Conservation (phyloP, 1,284 basidiomycete species). For the Moesziomyces aphidis region DNA sequence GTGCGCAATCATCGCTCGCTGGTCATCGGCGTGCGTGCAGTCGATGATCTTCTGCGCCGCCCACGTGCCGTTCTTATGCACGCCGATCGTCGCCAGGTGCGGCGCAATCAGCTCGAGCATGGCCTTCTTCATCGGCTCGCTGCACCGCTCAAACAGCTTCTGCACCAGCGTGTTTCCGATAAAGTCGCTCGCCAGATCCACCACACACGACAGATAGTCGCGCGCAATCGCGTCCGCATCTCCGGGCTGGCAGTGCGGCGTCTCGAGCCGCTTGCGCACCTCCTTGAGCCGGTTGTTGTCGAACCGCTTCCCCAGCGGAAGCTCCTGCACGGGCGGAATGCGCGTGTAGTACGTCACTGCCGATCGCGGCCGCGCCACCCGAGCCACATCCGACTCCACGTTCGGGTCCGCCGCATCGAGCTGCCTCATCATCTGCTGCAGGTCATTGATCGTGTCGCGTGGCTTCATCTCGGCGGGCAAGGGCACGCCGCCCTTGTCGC, state of each 20-base stretch:
- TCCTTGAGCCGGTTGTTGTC: slow-evolving; percentile 91
- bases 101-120: slow-evolving; percentile 95
- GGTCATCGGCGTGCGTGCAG: slow-evolving; percentile 83
- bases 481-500: slow-evolving; percentile 66
- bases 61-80: slow-evolving; percentile 99
- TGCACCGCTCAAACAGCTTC: slow-evolving; percentile 93
- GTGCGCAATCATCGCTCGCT: slow-evolving; percentile 83
- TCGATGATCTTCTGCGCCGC: slow-evolving; percentile 97
- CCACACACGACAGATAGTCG: slow-evolving; percentile 82
- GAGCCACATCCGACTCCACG: slow-evolving; percentile 28
- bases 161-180: slow-evolving; percentile 98
- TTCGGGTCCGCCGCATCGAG: slow-evolving; percentile 73
- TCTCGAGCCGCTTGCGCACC: slow-evolving; percentile 87
- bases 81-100: slow-evolving; percentile 95
- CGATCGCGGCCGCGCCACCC: slow-evolving; percentile 78
- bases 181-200: slow-evolving; percentile 97
- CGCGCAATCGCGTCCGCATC: slow-evolving; percentile 90
- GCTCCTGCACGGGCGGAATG: slow-evolving; percentile 62
- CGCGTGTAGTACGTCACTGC: slow-evolving; percentile 67
- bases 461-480: slow-evolving; percentile 64
- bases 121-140: slow-evolving; percentile 78
- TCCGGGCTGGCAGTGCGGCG: slow-evolving; percentile 81
- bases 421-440: slow-evolving; percentile 95
- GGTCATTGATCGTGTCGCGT: slow-evolving; percentile 71
- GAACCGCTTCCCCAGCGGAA: slow-evolving; percentile 72